Percentiles rank a stretch among this genome's conserved stretches.
Evolutionary conservation across 306 rosid genomes (phyloP).

Genomic region (Quercus aquifolioides): DNA sequence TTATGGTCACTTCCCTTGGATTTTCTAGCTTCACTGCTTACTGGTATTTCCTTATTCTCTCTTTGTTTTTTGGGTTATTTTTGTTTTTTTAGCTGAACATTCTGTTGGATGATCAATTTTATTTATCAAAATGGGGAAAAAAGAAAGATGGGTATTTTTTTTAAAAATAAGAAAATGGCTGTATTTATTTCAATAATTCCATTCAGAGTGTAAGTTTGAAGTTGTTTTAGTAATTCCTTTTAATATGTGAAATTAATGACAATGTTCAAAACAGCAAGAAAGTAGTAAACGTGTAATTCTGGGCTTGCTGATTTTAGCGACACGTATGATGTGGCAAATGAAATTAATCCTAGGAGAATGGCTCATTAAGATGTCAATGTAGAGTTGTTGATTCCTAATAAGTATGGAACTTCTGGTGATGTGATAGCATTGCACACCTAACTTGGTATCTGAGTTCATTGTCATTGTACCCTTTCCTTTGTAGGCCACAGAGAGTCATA

Average conservation of each 20-base stretch:
- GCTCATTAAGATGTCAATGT: no score
- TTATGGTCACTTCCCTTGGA: slow-evolving; percentile 70
- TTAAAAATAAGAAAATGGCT: no score
- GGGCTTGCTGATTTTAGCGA: no score
- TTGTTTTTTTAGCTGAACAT: background rate
- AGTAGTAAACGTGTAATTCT: no score
- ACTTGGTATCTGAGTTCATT: background rate
- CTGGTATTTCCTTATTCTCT: slow-evolving; percentile 45
- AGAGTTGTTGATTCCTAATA: background rate
- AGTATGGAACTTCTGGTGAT: background rate
- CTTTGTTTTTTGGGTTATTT: background rate
- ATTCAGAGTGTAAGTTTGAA: no score
- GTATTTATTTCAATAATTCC: no score
- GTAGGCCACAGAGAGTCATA: background rate
- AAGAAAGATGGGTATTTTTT: no score
- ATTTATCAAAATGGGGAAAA: background rate
- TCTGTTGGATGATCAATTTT: background rate
- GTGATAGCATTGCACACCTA: background rate
- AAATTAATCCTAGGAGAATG: no score
- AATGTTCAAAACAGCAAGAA: no score
- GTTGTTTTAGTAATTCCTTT: no score
- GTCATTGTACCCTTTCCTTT: background rate
- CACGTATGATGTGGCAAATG: no score
- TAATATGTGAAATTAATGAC: no score
- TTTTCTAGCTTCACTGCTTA: slow-evolving; percentile 79